A percentile compares a stretch with the other conserved stretches of the same genome.
phyloP scores from a whole-genome alignment of 805 yeast species.

The Candida hispaniensis region DNA sequence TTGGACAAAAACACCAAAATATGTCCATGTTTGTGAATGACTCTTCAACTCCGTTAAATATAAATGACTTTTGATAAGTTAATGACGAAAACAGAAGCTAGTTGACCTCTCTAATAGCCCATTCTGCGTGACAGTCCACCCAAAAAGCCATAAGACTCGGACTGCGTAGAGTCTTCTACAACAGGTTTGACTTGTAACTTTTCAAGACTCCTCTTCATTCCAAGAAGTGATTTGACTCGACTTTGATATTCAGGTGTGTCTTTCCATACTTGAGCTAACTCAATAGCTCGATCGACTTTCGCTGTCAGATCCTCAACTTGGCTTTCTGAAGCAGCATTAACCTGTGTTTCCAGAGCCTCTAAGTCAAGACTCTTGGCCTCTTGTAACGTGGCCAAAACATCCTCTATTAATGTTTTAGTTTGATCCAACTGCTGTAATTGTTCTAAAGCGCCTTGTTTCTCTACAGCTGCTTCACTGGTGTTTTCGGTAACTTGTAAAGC shows the following conservation, averaged over 20 bases:
- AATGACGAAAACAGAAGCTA: neutral
- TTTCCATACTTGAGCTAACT: slow-evolving; percentile 23
- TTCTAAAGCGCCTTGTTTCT: slow-evolving; percentile 17
- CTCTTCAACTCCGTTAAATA: neutral
- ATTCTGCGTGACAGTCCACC: slow-evolving; percentile 10
- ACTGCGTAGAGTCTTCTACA: slow-evolving; percentile 3
- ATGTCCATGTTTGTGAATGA: neutral
- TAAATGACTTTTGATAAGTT: neutral
- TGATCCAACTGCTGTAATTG: slow-evolving; percentile 18
- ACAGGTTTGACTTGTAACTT: neutral
- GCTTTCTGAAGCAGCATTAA: slow-evolving; percentile 17
- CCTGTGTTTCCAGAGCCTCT: slow-evolving; percentile 25
- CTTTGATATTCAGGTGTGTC: slow-evolving; percentile 21
- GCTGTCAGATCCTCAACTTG: slow-evolving; percentile 18
- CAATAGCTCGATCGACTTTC: slow-evolving; percentile 17
- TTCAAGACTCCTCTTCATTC: slow-evolving; percentile 21
- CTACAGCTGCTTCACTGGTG: too few relatives aligned
- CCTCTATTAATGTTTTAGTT: slow-evolving; percentile 22
- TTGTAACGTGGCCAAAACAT: slow-evolving; percentile 23
- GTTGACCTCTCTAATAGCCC: slow-evolving; percentile 6
- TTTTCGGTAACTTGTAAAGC: too few relatives aligned
- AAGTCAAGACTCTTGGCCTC: slow-evolving; percentile 24
- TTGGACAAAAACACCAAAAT: slow-evolving; percentile 8
- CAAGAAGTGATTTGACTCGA: slow-evolving; percentile 21
- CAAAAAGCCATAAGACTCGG: slow-evolving; percentile 7